Evolutionary conservation across 1,284 basidiomycete genomes (phyloP).

Genomic region (Apiotrichum mycotoxinovorans): DNA sequence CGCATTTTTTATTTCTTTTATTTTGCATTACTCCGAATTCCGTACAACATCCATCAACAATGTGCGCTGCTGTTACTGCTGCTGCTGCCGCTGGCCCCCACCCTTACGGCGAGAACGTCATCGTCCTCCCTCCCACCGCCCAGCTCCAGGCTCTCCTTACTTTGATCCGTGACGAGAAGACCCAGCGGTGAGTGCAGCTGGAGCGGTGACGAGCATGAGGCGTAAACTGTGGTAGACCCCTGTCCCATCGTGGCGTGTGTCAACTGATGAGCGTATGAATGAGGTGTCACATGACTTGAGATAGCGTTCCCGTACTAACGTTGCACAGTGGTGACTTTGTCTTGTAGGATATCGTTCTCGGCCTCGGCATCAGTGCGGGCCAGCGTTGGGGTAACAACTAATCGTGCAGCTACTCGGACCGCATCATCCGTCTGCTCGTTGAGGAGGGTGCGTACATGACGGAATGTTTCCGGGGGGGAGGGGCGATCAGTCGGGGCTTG

Average conservation of each 20-base stretch:
- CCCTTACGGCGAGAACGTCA: slow-evolving; percentile 31
- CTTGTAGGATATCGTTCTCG: slow-evolving; percentile 61
- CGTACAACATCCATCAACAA: not conserved
- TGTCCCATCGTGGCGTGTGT: too few species aligned
- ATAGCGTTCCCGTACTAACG: slow-evolving; percentile 2
- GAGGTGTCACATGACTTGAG: not conserved
- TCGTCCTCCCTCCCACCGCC: slow-evolving; percentile 58
- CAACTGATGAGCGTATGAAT: not conserved
- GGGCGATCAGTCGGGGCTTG: too few species aligned
- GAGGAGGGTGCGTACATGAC: slow-evolving; percentile 54
- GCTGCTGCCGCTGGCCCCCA: slow-evolving; percentile 1
- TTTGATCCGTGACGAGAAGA: slow-evolving; percentile 84
- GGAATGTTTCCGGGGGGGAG: not conserved
- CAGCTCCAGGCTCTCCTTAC: slow-evolving; percentile 95
- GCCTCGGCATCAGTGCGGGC: not conserved
- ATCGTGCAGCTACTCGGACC: slow-evolving; percentile 55
- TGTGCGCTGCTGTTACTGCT: not conserved
- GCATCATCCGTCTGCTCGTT: slow-evolving; percentile 60
- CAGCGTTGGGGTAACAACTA: too few species aligned
- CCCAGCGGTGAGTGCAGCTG: slow-evolving; percentile 51
- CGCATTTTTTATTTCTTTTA: not conserved
- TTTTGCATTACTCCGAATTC: not conserved
- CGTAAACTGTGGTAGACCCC: too few species aligned
- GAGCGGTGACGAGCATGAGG: not conserved
- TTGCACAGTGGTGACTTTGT: slow-evolving; percentile 79